Evolutionary conservation across 2,329 filamentous ascomycete species (phyloP).

Genomic region (Penicillium sp.): DNA sequence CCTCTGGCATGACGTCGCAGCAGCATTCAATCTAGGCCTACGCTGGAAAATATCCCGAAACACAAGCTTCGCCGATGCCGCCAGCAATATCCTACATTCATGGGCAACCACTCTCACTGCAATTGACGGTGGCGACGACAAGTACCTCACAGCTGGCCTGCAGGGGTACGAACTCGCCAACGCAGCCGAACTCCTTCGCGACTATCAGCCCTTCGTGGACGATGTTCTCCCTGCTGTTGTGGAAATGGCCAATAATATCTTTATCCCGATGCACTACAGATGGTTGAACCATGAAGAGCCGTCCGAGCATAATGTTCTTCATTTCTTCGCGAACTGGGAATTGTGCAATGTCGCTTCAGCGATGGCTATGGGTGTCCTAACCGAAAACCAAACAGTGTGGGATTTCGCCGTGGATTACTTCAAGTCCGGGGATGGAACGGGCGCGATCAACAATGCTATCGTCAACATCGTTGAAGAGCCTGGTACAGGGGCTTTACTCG

Average conservation of each 20-base stretch:
- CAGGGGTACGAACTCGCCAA: slow-evolving; percentile 16
- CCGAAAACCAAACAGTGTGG: slow-evolving; percentile 12
- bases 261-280: slow-evolving; percentile 3
- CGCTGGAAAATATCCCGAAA: slow-evolving; percentile 13
- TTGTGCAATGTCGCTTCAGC: slow-evolving; percentile 8
- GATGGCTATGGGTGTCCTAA: slow-evolving; percentile 13
- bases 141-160: slow-evolving; percentile 11
- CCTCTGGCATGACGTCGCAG: neutral
- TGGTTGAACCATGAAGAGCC: slow-evolving; percentile 3
- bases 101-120: slow-evolving; percentile 4
- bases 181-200: slow-evolving; percentile 13
- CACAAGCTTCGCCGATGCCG: slow-evolving; percentile 8
- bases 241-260: slow-evolving; percentile 1
- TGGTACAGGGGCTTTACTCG: too few species aligned
- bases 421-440: slow-evolving; percentile 9
- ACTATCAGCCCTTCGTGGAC: slow-evolving; percentile 5
- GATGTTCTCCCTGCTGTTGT: neutral
- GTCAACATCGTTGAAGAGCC: too few species aligned
- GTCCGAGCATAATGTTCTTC: slow-evolving; percentile 9
- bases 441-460: neutral
- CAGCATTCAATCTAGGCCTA: slow-evolving; percentile 12
- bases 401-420: slow-evolving; percentile 13
- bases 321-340: neutral
- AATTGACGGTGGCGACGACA: slow-evolving; percentile 2
- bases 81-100: slow-evolving; percentile 8